Evolutionary conservation across 164 flowering plant species (phyloP).

Genomic region (Piper betle): DNA sequence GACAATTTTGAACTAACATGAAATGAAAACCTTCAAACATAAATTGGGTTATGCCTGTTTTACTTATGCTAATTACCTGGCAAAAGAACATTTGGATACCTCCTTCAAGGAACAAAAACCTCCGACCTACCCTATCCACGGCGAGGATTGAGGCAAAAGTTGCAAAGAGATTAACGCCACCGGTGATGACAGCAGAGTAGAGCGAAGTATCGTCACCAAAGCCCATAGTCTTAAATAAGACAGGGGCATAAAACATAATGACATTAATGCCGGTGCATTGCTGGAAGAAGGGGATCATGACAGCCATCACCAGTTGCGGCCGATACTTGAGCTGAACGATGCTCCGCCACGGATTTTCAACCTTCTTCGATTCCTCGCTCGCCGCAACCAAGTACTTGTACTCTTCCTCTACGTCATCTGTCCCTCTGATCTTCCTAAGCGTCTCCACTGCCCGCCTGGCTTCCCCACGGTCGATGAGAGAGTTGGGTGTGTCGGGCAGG

Average conservation of each 20-base stretch:
- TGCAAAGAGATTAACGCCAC: conserved; percentile 16
- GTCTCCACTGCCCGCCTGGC: conserved; percentile 7
- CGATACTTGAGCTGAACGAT: conserved; percentile 10
- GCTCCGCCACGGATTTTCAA: conserved; percentile 19
- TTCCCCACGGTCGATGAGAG: conserved; percentile 14
- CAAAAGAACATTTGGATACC: conserved; percentile 18
- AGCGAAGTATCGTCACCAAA: conserved; percentile 16
- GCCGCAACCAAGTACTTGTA: conserved; percentile 12
- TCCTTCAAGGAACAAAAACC: too few species aligned
- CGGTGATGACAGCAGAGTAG: conserved; percentile 16
- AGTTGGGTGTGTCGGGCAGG: conserved; percentile 30
- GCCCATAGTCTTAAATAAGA: conserved; percentile 17
- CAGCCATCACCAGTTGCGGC: conserved; percentile 18
- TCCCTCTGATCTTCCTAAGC: conserved; percentile 19
- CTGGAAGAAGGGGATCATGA: conserved; percentile 19
- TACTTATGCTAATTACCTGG: conserved; percentile 9
- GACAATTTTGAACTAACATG: too few species aligned
- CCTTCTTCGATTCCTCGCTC: conserved; percentile 10
- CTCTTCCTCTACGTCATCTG: conserved; percentile 13
- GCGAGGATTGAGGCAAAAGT: conserved; percentile 10
- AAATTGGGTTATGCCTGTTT: background rate
- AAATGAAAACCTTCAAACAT: background rate
- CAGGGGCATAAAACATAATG: conserved; percentile 24
- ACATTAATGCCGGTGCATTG: conserved; percentile 21
- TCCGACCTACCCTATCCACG: conserved; percentile 15